phyloP scores from a whole-genome alignment of 495 filamentous ascomycete genomes.

The Recurvomyces mirabilis region DNA sequence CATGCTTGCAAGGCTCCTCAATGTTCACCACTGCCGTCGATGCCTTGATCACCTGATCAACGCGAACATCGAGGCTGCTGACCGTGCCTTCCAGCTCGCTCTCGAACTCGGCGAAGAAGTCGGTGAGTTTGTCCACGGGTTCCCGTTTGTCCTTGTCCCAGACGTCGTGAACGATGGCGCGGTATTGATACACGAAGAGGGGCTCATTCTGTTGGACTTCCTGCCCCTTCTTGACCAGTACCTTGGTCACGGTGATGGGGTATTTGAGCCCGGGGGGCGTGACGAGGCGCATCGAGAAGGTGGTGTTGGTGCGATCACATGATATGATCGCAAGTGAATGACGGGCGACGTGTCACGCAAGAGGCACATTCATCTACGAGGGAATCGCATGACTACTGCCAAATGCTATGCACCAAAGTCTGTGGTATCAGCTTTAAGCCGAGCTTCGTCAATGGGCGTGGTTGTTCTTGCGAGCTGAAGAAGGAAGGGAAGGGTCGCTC shows the following conservation, averaged over 20 bases:
- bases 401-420: conserved; percentile 9
- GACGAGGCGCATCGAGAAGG: conserved; percentile 32
- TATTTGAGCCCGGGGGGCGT: conserved; percentile 63
- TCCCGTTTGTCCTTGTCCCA: conserved; percentile 49
- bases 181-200: conserved; percentile 76
- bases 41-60: conserved; percentile 53
- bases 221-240: conserved; percentile 67
- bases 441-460: too few species aligned
- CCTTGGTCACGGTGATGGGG: conserved; percentile 83
- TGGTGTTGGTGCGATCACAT: conserved; percentile 14
- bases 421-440: too few species aligned
- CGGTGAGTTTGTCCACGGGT: conserved; percentile 54
- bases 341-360: conserved; percentile 11
- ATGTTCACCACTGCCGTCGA: conserved; percentile 55
- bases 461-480: too few species aligned
- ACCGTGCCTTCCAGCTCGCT: conserved; percentile 71
- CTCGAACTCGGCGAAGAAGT: conserved; percentile 65
- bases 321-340: not conserved
- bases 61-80: conserved; percentile 58
- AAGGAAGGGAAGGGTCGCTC: too few species aligned
- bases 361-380: conserved; percentile 15
- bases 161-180: conserved; percentile 62
- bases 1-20: conserved; percentile 84
- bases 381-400: conserved; percentile 16
- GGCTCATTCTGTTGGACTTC: conserved; percentile 60